These are phyloP conservation scores for Podospora pseudopauciseta DNA, from an alignment of 495 filamentous ascomycete species.

Conservation along the genomic window DNA sequence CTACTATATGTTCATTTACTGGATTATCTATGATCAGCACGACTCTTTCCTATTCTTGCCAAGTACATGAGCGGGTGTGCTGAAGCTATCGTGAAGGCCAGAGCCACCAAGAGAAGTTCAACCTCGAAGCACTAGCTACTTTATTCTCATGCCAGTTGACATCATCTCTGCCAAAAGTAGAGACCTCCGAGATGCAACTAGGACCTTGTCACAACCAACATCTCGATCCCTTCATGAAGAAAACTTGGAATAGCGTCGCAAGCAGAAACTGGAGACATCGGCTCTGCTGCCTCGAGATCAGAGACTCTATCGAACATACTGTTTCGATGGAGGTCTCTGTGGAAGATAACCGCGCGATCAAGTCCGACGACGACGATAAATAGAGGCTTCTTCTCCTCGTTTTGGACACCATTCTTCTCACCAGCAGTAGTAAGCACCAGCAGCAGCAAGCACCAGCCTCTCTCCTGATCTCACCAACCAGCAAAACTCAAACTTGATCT, in stretches of 20 bases:
- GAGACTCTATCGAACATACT: background rate
- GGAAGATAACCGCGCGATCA: background rate
- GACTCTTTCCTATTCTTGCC: background rate
- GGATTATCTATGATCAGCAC: background rate
- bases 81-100: background rate
- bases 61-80: background rate
- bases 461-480: background rate
- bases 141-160: constrained; percentile 5
- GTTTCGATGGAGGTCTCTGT: background rate
- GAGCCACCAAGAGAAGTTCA: background rate
- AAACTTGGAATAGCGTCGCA: background rate
- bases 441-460: background rate
- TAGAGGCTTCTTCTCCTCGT: background rate
- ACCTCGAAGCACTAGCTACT: background rate
- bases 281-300: background rate
- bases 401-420: background rate
- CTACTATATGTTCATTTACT: background rate
- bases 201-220: constrained; percentile 12
- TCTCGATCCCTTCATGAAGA: background rate
- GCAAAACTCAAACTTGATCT: background rate
- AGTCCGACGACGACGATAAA: constrained; percentile 12
- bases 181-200: background rate
- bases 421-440: constrained; percentile 12
- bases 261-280: background rate
- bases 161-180: background rate